These are phyloP conservation scores for Balakata baccata DNA, from an alignment of 345 rosid species.

Conservation along the genomic window DNA sequence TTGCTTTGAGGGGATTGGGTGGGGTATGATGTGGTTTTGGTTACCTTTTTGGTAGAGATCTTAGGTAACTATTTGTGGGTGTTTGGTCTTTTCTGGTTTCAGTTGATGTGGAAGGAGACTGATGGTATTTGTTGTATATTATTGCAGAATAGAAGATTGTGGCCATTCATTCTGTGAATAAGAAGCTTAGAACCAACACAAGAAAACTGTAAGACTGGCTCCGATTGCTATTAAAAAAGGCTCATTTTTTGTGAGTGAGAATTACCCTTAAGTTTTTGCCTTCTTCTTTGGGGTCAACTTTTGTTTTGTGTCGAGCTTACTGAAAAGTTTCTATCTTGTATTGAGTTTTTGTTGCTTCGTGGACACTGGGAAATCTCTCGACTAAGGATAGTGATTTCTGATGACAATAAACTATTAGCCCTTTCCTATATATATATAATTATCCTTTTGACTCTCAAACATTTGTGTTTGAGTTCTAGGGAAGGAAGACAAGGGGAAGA, in stretches of 20 bases:
- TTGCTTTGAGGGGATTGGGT: constrained; percentile 19
- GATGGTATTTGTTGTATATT: constrained; percentile 1
- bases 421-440: neutral
- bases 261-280: constrained; percentile 14
- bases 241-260: constrained; percentile 20
- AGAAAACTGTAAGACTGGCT: constrained; percentile 18
- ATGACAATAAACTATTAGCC: constrained; percentile 21
- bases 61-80: constrained; percentile 21
- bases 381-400: constrained; percentile 20
- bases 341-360: too few species aligned
- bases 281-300: neutral
- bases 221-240: constrained; percentile 15
- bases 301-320: constrained; percentile 5
- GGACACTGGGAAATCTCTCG: too few species aligned
- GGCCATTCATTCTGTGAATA: constrained; percentile 2
- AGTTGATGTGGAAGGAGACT: constrained; percentile 8
- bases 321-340: neutral
- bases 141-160: neutral
- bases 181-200: constrained; percentile 4
- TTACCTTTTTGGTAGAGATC: constrained; percentile 38
- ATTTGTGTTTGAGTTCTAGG: constrained; percentile 26
- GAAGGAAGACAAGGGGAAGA: constrained; percentile 5
- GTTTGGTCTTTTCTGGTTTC: constrained; percentile 27
- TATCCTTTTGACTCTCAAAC: neutral
- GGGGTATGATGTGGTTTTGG: constrained; percentile 32